A percentile compares a stretch with the other conserved stretches of the same genome.
These are phyloP conservation scores for Vachellia pachyceras DNA, from an alignment of 306 rosid species.

Conservation along the genomic window DNA sequence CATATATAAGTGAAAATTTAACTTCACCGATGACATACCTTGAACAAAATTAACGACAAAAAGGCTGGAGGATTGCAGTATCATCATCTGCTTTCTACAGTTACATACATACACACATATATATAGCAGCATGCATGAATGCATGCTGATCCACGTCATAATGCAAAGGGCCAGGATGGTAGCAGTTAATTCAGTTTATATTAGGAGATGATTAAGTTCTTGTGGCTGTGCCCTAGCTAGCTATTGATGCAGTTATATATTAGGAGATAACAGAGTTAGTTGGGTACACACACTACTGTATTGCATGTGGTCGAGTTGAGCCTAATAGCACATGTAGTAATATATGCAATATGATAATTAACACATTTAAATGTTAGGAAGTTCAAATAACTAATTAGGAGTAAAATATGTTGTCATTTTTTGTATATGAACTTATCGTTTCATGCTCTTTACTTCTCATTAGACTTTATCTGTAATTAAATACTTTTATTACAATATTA, in stretches of 20 bases:
- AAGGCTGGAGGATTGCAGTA: too few relatives aligned
- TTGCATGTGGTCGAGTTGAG: not conserved
- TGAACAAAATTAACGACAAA: too few relatives aligned
- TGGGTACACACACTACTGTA: not conserved
- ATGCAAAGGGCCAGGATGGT: slow-evolving; percentile 10
- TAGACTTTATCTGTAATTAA: too few relatives aligned
- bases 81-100: not conserved
- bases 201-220: not conserved
- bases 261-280: not conserved
- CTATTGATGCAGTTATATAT: not conserved
- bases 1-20: too few relatives aligned
- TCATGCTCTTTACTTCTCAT: too few relatives aligned
- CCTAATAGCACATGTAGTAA: not conserved
- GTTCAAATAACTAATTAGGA: too few relatives aligned
- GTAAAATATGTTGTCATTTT: too few relatives aligned
- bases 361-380: too few relatives aligned
- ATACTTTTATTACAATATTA: too few relatives aligned
- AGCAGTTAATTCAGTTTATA: slow-evolving; percentile 37
- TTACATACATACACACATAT: not conserved
- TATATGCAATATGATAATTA: too few relatives aligned
- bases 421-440: too few relatives aligned
- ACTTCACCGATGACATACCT: too few relatives aligned
- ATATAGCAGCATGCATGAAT: slow-evolving; percentile 39
- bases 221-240: not conserved
- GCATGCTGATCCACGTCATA: slow-evolving; percentile 42